Evolutionary conservation across 2,329 filamentous ascomycete genomes (phyloP).

Genomic region (Fusarium ramigenum): DNA sequence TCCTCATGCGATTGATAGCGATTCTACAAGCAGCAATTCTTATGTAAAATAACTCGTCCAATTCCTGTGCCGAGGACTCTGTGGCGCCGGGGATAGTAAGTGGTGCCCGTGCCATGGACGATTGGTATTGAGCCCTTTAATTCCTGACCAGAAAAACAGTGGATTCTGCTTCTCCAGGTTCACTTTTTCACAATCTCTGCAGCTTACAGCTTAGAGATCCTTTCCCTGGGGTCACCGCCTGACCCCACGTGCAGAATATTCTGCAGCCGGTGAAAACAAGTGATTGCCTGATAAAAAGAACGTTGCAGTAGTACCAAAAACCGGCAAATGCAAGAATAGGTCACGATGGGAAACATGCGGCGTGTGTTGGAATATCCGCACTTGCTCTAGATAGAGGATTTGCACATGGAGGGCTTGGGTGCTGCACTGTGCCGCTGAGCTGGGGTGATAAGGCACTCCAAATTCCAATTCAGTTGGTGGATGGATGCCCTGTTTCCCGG

Average conservation of each 20-base stretch:
- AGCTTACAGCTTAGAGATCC: slow-evolving; percentile 9
- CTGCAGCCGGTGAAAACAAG: slow-evolving; percentile 33
- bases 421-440: slow-evolving; percentile 31
- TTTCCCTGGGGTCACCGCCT: slow-evolving; percentile 29
- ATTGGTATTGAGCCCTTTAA: slow-evolving; percentile 20
- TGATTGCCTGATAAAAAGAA: slow-evolving; percentile 30
- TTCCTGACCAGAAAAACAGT: neutral
- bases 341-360: neutral
- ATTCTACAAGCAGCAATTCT: neutral
- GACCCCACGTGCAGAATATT: slow-evolving; percentile 32
- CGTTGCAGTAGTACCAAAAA: slow-evolving; percentile 22
- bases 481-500: slow-evolving; percentile 11
- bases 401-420: neutral
- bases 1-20: neutral
- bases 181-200: neutral
- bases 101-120: slow-evolving; percentile 30
- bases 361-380: slow-evolving; percentile 13
- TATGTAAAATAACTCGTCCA: slow-evolving; percentile 3
- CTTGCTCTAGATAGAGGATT: slow-evolving; percentile 11
- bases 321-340: slow-evolving; percentile 11
- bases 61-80: neutral
- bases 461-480: slow-evolving; percentile 20
- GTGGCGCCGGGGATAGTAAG: slow-evolving; percentile 3
- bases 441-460: slow-evolving; percentile 36
- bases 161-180: neutral